phyloP scores from a whole-genome alignment of 2,329 filamentous ascomycete genomes.

The Microthyrium microscopicum region DNA sequence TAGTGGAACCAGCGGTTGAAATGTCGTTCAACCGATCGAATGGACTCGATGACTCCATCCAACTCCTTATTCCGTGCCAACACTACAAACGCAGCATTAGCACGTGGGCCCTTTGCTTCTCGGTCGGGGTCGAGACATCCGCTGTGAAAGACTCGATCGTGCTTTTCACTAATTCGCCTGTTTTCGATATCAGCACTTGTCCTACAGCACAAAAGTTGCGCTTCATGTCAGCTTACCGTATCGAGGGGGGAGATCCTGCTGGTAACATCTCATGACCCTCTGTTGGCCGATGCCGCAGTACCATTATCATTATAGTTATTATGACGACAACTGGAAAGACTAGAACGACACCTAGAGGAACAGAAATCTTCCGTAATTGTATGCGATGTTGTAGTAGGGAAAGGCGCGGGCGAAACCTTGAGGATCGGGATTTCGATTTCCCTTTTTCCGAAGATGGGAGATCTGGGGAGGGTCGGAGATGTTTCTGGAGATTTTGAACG shows the following conservation, averaged over 20 bases:
- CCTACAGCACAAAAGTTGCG: not conserved
- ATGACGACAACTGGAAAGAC: slow-evolving; percentile 85
- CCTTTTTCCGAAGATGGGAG: slow-evolving; percentile 9
- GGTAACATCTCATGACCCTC: slow-evolving; percentile 74
- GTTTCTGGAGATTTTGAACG: slow-evolving; percentile 26
- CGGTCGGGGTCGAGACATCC: slow-evolving; percentile 63
- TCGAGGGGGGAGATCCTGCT: slow-evolving; percentile 70
- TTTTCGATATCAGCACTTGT: slow-evolving; percentile 4
- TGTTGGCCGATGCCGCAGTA: slow-evolving; percentile 73
- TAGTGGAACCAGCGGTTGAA: slow-evolving; percentile 99
- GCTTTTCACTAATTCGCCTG: slow-evolving; percentile 90
- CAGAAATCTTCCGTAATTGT: slow-evolving; percentile 73
- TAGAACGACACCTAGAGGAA: slow-evolving; percentile 82
- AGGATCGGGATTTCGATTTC: not conserved
- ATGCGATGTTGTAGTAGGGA: slow-evolving; percentile 77
- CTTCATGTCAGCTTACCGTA: slow-evolving; percentile 51
- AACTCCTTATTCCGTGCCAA: slow-evolving; percentile 91
- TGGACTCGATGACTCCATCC: slow-evolving; percentile 85
- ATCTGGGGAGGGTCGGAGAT: slow-evolving; percentile 26
- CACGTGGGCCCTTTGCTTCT: slow-evolving; percentile 61
- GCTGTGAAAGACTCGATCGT: slow-evolving; percentile 90
- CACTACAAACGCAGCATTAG: slow-evolving; percentile 91
- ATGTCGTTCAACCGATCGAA: slow-evolving; percentile 95
- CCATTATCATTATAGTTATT: slow-evolving; percentile 75
- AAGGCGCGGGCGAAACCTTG: slow-evolving; percentile 37